Evolutionary conservation across 225 moss, liverwort and hornwort genomes (phyloP).

Genomic region (Asterella californica): DNA sequence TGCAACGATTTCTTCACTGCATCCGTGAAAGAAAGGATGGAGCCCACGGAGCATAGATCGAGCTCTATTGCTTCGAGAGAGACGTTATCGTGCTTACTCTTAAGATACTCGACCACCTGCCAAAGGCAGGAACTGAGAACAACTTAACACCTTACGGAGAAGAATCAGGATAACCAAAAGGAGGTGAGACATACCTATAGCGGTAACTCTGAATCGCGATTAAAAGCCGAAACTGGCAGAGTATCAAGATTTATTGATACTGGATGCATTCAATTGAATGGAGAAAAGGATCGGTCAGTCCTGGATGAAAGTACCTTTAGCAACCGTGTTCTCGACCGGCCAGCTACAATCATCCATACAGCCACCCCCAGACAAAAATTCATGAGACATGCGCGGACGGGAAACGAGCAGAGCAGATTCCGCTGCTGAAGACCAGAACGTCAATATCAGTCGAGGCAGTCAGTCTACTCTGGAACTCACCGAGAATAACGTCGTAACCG

Average conservation of each 20-base stretch:
- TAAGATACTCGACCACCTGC: slow-evolving; percentile 48
- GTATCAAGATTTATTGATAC: neutral
- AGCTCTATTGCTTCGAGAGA: slow-evolving; percentile 65
- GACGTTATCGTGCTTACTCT: slow-evolving; percentile 33
- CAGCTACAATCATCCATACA: slow-evolving; percentile 37
- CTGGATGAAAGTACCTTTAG: slow-evolving; percentile 29
- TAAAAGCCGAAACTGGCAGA: too few relatives aligned
- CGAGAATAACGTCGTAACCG: slow-evolving; percentile 81
- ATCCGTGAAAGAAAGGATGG: slow-evolving; percentile 58
- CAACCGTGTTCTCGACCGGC: slow-evolving; percentile 55
- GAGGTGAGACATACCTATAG: neutral
- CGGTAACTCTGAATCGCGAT: too few relatives aligned
- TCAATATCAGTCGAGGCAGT: neutral
- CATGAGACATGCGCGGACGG: neutral
- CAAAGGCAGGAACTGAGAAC: neutral
- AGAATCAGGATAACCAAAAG: neutral
- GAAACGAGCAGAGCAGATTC: neutral
- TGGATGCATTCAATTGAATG: neutral
- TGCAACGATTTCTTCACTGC: slow-evolving; percentile 48
- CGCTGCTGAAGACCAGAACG: neutral
- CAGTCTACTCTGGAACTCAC: slow-evolving; percentile 32
- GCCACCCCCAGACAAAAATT: slow-evolving; percentile 2
- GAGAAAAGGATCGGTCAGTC: neutral
- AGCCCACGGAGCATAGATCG: slow-evolving; percentile 57
- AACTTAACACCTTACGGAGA: neutral